Percentiles rank a stretch among this genome's conserved stretches.
Conservation (phyloP, 352 stramenopile genomes). For the Phytophthora melonis region DNA sequence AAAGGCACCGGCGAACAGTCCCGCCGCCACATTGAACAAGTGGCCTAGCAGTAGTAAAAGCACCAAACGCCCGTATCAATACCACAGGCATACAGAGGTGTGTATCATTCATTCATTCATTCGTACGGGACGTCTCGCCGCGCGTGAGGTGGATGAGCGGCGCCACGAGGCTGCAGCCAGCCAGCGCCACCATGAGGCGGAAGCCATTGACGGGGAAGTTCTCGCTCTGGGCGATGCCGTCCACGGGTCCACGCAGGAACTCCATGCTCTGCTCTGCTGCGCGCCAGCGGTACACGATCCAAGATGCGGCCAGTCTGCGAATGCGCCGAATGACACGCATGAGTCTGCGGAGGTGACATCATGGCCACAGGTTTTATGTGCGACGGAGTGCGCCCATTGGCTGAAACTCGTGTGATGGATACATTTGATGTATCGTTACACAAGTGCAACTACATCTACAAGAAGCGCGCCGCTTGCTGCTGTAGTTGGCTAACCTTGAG, state of each 20-base stretch:
- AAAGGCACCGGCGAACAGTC: slow-evolving; percentile 72
- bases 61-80: background rate
- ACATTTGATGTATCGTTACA: slow-evolving; percentile 10
- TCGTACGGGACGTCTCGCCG: slow-evolving; percentile 69
- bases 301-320: slow-evolving; percentile 21
- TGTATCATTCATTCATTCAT: background rate
- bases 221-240: slow-evolving; percentile 69
- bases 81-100: background rate
- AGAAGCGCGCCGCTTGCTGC: too few species aligned
- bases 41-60: slow-evolving; percentile 51
- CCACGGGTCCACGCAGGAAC: slow-evolving; percentile 69
- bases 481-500: background rate
- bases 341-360: background rate
- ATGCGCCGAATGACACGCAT: slow-evolving; percentile 41
- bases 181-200: slow-evolving; percentile 80
- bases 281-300: slow-evolving; percentile 29
- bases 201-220: slow-evolving; percentile 84
- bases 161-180: slow-evolving; percentile 69
- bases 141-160: slow-evolving; percentile 69
- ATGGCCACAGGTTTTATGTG: slow-evolving; percentile 34
- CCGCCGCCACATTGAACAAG: slow-evolving; percentile 73
- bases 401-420: slow-evolving; percentile 24
- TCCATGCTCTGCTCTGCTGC: slow-evolving; percentile 49
- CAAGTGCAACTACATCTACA: slow-evolving; percentile 26
- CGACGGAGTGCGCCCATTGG: slow-evolving; percentile 42